Percentiles rank a stretch among this genome's conserved stretches.
These are phyloP conservation scores for Mycogone perniciosa DNA, from an alignment of 2,329 filamentous ascomycete genomes.

Conservation along the genomic window DNA sequence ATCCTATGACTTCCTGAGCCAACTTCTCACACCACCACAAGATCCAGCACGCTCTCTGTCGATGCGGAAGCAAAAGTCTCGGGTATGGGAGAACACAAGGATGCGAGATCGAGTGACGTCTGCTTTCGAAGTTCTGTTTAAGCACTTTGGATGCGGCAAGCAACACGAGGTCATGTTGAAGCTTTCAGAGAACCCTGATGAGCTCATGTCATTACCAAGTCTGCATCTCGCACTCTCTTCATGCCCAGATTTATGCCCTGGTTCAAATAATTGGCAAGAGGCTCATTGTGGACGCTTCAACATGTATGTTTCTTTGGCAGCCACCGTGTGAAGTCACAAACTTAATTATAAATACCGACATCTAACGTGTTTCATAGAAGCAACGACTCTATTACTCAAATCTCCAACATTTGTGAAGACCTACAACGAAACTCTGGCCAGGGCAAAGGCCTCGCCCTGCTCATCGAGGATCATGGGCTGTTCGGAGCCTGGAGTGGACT, in stretches of 20 bases:
- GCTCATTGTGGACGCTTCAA: background rate
- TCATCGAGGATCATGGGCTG: background rate
- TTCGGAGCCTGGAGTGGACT: background rate
- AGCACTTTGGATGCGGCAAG: background rate
- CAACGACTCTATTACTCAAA: background rate
- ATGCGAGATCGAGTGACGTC: conserved; percentile 1
- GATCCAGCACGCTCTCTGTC: background rate
- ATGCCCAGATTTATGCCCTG: background rate
- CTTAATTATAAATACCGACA: background rate
- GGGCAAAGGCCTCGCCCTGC: background rate
- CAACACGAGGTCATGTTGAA: background rate
- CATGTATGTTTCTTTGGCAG: background rate
- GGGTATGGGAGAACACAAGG: conserved; percentile 7
- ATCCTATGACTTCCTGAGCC: background rate
- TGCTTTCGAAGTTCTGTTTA: conserved; percentile 1
- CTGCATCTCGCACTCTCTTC: background rate
- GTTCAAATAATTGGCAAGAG: background rate
- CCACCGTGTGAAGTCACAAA: too few species aligned
- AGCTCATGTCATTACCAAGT: background rate
- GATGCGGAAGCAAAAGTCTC: background rate
- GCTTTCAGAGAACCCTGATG: background rate
- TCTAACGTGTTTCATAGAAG: background rate
- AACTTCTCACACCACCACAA: background rate
- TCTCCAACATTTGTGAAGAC: background rate
- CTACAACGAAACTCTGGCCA: background rate